These are phyloP conservation scores for Monosporascus sp. DNA, from an alignment of 2,329 filamentous ascomycete species.

Conservation along the genomic window DNA sequence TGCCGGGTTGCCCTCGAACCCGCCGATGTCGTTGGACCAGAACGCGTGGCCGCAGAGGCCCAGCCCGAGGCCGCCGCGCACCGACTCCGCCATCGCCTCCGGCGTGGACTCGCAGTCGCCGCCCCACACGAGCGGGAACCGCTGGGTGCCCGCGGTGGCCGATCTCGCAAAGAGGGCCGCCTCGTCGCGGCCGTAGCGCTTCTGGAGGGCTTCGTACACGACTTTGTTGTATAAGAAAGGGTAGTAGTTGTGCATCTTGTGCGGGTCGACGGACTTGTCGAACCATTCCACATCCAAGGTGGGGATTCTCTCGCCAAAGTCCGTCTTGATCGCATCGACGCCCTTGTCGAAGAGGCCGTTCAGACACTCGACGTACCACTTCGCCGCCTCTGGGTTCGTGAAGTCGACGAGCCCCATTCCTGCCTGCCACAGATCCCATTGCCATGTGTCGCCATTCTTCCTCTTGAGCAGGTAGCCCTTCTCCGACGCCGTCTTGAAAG, in stretches of 20 bases:
- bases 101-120: conserved; percentile 71
- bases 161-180: conserved; percentile 63
- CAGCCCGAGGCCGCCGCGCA: conserved; percentile 60
- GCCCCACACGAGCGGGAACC: conserved; percentile 67
- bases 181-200: conserved; percentile 44
- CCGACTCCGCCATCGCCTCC: conserved; percentile 66
- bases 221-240: conserved; percentile 67
- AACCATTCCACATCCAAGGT: conserved; percentile 60
- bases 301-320: conserved; percentile 70
- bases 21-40: conserved; percentile 68
- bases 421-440: conserved; percentile 74
- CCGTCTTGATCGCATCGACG: conserved; percentile 69
- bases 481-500: conserved; percentile 59
- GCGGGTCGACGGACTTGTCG: conserved; percentile 52
- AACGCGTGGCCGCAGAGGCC: conserved; percentile 61
- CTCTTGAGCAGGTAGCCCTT: conserved; percentile 67
- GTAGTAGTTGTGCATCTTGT: conserved; percentile 73
- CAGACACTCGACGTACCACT: conserved; percentile 61
- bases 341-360: conserved; percentile 61
- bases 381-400: conserved; percentile 62
- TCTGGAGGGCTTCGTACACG: conserved; percentile 61
- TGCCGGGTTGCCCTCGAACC: conserved; percentile 63
- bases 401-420: conserved; percentile 72
- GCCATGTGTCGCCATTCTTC: conserved; percentile 64
- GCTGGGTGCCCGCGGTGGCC: conserved; percentile 62